A percentile compares a stretch with the other conserved stretches of the same genome.
These are phyloP conservation scores for Avena atlantica DNA, from an alignment of 176 grass and related monocot species.

Conservation along the genomic window DNA sequence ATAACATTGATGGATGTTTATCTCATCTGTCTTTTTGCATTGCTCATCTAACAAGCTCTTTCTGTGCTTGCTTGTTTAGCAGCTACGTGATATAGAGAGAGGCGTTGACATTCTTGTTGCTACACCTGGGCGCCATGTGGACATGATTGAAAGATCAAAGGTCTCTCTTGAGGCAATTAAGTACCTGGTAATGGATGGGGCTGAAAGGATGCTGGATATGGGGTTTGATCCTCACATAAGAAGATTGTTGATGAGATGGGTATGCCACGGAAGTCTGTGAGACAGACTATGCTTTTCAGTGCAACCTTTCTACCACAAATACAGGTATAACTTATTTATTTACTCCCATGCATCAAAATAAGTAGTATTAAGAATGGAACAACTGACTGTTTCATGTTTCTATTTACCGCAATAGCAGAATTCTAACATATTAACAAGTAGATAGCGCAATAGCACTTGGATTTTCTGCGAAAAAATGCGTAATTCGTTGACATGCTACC, in stretches of 20 bases:
- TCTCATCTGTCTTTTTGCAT: no score
- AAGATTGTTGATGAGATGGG: conserved; percentile 74
- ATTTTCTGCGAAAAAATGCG: background rate
- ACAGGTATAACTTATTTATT: conserved; percentile 44
- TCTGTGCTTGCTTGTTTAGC: conserved; percentile 33
- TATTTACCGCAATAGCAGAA: conserved; percentile 27
- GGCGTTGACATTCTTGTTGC: conserved; percentile 83
- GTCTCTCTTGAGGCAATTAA: conserved; percentile 76
- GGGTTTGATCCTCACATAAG: conserved; percentile 93
- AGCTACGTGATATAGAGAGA: conserved; percentile 73
- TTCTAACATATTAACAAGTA: background rate
- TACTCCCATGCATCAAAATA: background rate
- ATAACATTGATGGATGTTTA: no score
- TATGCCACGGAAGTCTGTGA: conserved; percentile 66
- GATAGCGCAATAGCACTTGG: background rate
- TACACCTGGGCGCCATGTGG: conserved; percentile 77
- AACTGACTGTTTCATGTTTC: background rate
- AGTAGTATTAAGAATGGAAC: background rate
- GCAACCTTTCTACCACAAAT: conserved; percentile 90
- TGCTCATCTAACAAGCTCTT: background rate
- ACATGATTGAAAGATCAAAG: conserved; percentile 71
- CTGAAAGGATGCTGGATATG: conserved; percentile 98
- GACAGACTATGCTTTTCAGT: conserved; percentile 92
- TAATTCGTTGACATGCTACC: background rate
- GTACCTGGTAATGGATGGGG: conserved; percentile 81